phyloP scores from a whole-genome alignment of 306 rosid species.

The Phaseolus lunatus region DNA sequence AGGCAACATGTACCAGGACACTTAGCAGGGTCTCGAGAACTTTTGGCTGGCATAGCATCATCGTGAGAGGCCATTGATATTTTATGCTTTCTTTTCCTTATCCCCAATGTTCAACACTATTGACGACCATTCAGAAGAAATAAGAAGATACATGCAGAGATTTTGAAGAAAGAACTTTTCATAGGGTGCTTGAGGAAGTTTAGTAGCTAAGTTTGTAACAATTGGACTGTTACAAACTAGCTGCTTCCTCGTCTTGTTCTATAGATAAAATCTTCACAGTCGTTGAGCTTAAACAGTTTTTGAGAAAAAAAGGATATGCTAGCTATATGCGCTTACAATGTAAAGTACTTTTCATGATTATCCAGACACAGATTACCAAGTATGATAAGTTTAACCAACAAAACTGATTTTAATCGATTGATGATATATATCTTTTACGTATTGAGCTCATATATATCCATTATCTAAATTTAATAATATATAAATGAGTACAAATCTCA shows the following conservation, averaged over 20 bases:
- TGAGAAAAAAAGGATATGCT: background rate
- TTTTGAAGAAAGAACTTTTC: slow-evolving; percentile 31
- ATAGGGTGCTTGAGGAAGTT: slow-evolving; percentile 15
- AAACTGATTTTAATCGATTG: too few species aligned
- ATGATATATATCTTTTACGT: too few species aligned
- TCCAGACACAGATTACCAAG: background rate
- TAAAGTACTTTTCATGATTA: background rate
- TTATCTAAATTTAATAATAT: too few species aligned
- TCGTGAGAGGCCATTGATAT: slow-evolving; percentile 49
- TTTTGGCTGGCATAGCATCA: slow-evolving; percentile 61
- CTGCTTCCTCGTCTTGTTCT: background rate
- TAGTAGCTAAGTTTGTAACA: background rate
- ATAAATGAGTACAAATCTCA: too few species aligned
- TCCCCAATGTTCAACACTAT: slow-evolving; percentile 1
- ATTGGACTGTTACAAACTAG: background rate
- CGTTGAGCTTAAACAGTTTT: background rate
- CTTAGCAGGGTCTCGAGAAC: slow-evolving; percentile 58
- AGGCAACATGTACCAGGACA: slow-evolving; percentile 66
- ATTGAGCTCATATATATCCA: too few species aligned
- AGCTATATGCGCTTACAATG: background rate
- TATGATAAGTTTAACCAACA: background rate
- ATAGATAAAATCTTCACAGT: background rate
- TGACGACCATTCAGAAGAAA: slow-evolving; percentile 26
- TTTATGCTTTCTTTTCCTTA: slow-evolving; percentile 21
- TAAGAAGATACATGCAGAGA: slow-evolving; percentile 8